Conservation (phyloP, 352 stramenopile species). For the Phytopythium vexans region DNA sequence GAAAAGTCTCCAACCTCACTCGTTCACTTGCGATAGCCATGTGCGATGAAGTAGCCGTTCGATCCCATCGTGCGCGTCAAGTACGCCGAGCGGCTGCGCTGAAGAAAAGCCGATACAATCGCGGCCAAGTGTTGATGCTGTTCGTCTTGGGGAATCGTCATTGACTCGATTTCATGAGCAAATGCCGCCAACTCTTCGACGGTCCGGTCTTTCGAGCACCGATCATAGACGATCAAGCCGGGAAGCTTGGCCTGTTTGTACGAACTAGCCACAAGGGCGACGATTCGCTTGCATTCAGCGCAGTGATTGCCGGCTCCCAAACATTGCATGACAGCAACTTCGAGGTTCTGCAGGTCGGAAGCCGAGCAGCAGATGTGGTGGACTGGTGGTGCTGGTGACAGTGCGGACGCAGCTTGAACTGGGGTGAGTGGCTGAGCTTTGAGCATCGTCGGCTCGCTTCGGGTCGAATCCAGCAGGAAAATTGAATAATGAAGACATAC, state of each 20-base stretch:
- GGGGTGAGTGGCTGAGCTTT: no score
- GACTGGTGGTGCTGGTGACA: background rate
- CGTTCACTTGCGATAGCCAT: background rate
- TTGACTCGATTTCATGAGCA: no score
- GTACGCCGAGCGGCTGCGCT: background rate
- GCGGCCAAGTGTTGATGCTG: background rate
- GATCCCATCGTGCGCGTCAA: background rate
- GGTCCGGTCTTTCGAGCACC: no score
- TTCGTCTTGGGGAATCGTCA: background rate
- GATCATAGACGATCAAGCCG: background rate
- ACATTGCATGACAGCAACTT: background rate
- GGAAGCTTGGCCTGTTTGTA: background rate
- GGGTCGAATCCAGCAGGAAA: no score
- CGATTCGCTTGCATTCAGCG: background rate
- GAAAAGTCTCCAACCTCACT: background rate
- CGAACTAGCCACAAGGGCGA: background rate
- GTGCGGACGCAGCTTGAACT: background rate
- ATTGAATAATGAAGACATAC: no score
- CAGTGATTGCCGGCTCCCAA: constrained; percentile 1
- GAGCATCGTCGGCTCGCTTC: no score
- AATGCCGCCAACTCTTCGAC: no score
- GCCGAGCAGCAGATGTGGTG: background rate
- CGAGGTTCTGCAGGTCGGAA: background rate
- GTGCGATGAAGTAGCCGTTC: constrained; percentile 1
- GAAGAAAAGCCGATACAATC: background rate